These are phyloP conservation scores for Phytophthora sp. DNA, from an alignment of 352 stramenopile species.

Conservation along the genomic window DNA sequence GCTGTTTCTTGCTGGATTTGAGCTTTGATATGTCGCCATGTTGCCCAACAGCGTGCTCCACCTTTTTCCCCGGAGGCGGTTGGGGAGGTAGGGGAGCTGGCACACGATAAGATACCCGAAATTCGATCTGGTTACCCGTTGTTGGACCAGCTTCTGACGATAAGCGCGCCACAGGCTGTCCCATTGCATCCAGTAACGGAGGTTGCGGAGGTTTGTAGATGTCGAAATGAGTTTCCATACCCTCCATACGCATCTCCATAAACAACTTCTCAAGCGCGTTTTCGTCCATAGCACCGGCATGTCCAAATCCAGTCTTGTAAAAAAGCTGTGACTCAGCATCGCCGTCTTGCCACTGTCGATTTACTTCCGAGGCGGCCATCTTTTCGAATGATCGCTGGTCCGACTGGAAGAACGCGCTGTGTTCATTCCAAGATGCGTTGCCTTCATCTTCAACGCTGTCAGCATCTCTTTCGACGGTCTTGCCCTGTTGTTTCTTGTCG, in stretches of 20 bases:
- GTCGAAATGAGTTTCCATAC: slow-evolving; percentile 62
- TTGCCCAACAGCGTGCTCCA: slow-evolving; percentile 29
- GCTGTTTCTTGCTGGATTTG: slow-evolving; percentile 72
- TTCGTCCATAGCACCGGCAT: slow-evolving; percentile 17
- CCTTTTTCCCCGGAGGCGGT: slow-evolving; percentile 37
- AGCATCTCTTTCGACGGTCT: slow-evolving; percentile 15
- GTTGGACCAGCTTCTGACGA: slow-evolving; percentile 33
- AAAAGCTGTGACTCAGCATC: slow-evolving; percentile 50
- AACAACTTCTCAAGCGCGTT: slow-evolving; percentile 49
- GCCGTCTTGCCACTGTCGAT: slow-evolving; percentile 50
- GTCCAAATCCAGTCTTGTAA: slow-evolving; percentile 25
- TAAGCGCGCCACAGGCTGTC: slow-evolving; percentile 4
- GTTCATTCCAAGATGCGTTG: slow-evolving; percentile 12
- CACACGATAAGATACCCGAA: slow-evolving; percentile 73
- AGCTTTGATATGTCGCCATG: slow-evolving; percentile 39
- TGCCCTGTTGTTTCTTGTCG: slow-evolving; percentile 58
- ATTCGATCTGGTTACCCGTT: slow-evolving; percentile 50
- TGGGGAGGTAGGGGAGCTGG: slow-evolving; percentile 46
- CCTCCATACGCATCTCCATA: slow-evolving; percentile 55
- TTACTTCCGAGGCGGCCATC: slow-evolving; percentile 35
- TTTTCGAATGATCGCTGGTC: slow-evolving; percentile 54
- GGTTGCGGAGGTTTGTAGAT: slow-evolving; percentile 57
- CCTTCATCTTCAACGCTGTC: slow-evolving; percentile 24
- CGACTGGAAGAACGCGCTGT: slow-evolving; percentile 22
- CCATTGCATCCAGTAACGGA: not conserved